phyloP scores from a whole-genome alignment of 768 basidiomycete genomes.

The Leccinum rimulosum region DNA sequence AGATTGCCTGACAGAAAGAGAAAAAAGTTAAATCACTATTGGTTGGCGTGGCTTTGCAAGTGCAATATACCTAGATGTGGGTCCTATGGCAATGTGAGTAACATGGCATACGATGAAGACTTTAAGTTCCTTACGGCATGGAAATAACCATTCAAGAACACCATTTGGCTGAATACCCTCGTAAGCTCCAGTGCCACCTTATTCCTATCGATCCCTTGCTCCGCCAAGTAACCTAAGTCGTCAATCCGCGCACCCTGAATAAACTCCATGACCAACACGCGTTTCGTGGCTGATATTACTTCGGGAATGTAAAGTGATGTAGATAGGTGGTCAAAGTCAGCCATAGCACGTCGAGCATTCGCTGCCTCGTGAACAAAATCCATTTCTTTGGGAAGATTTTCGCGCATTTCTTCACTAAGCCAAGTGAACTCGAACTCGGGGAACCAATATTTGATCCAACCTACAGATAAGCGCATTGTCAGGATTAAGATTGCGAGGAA shows the following conservation, averaged over 20 bases:
- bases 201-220: conserved; percentile 86
- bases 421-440: conserved; percentile 95
- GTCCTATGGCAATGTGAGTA: conserved; percentile 49
- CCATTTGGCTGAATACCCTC: conserved; percentile 92
- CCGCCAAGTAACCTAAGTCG: conserved; percentile 78
- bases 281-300: conserved; percentile 75
- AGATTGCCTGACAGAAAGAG: conserved; percentile 63
- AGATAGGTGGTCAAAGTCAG: conserved; percentile 67
- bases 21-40: neutral
- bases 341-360: conserved; percentile 70
- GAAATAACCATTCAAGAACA: conserved; percentile 92
- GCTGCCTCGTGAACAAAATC: conserved; percentile 88
- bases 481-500: neutral
- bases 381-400: conserved; percentile 91
- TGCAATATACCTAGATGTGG: conserved; percentile 70
- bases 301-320: conserved; percentile 88
- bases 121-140: conserved; percentile 56
- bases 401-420: conserved; percentile 93
- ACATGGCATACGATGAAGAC: neutral
- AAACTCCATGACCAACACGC: conserved; percentile 94
- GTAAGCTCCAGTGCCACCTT: conserved; percentile 89
- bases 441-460: conserved; percentile 89
- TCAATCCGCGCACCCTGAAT: conserved; percentile 88
- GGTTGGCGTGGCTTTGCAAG: conserved; percentile 2
- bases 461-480: conserved; percentile 30